Evolutionary conservation across 2,329 filamentous ascomycete species (phyloP), one percentile per base, ranked within the genome.

Genomic region (Fusarium phyllophilum): DNA sequence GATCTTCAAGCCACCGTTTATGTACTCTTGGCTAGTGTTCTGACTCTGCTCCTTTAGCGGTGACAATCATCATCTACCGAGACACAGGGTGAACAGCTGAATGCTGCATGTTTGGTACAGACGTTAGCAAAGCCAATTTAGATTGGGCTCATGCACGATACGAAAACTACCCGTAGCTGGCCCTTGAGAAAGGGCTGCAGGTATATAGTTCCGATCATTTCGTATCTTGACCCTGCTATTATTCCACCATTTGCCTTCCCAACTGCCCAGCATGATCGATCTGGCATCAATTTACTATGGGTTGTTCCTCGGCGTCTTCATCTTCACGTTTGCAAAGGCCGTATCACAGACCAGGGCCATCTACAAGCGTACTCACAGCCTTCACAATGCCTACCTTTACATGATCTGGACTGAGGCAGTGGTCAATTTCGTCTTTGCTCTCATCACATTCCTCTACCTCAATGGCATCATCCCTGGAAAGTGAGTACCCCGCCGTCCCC

Each of bases 371-470:
- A 76, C 56, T 12, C 70, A 60, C 57, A 73, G 31, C 49, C 59
- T 72, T 44, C 69, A 58, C 22, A 78, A 75, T 57, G 66, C 66
- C 13, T 79, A 79, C 36, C 49, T 79, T 4, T 79, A 75, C 34
- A 76, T 79, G 76, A 77, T 79, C 26, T 79, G 78, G 78, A 38
- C 51, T 4, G 78, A 79, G 62, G 60, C 70, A 3, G 12, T 72
- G 14, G 77, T 78, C 13, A 79, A 79, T 38, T 71, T 79, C 14
- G 29, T 70, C 34, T 78, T 79, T 34, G 73, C 77, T 33, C 63
- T 79, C 10, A 67, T 78, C 20, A 79, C 78, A 12, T 79, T 72
- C 46, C 45, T 79, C 2, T 79, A 74, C 45, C 52, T 79, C n/a
- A 75, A 71, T 38, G 42, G 54, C 2, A 31, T 77, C 10, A 74